Evolutionary conservation across 176 grass and related monocot species (phyloP), one percentile per base, ranked within the genome.

Genomic region (Echinochloa phyllopogon): DNA sequence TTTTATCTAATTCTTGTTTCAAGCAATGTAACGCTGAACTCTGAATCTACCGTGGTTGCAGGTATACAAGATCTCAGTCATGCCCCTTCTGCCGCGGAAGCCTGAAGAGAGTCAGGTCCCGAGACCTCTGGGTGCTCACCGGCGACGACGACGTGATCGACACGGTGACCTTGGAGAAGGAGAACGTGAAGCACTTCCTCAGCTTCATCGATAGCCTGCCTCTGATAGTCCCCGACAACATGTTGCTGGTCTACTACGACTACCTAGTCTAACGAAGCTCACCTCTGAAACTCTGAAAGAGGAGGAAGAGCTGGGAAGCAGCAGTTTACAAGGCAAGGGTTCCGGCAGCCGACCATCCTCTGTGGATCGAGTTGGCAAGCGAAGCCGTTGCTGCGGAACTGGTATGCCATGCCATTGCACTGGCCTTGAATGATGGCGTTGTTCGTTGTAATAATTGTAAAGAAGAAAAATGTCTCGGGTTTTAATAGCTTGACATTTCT

Each of bases 81-180:
- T 95, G 90, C 59, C 93, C 93, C 0, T 95, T 95, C 76, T 95
- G 93, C 83, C 83, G 93, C 0, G 93, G 93, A 47, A 92, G 93
- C 80, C 86, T 95, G 16, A 95, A 95, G 23, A 65, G 93, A 39
- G 90, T 95, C 17, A 75, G 47, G 11, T 95, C 93, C 37, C 86
- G 79, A 38, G 93, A 95, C 60, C 90, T 95, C 4, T 95, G 93
- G 93, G 93, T 92, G 88, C 93, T 95, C 81, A 95, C 93, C 9
- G 50, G 90, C 8, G 88, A 95, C 2, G 90, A 85, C 1, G 93
- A 95, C 3, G 90, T 95, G 79, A 76, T 95, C 45, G 93, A 95
- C 76, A 88, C 90, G 0, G 76, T 76, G n/a, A 88, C 93, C 17
- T 76, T 92, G 65, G 88, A 92, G 83, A 86, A 87, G 40, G 90